Conservation (phyloP, 2,329 filamentous ascomycete species). For the Leptosphaerulina australis region DNA sequence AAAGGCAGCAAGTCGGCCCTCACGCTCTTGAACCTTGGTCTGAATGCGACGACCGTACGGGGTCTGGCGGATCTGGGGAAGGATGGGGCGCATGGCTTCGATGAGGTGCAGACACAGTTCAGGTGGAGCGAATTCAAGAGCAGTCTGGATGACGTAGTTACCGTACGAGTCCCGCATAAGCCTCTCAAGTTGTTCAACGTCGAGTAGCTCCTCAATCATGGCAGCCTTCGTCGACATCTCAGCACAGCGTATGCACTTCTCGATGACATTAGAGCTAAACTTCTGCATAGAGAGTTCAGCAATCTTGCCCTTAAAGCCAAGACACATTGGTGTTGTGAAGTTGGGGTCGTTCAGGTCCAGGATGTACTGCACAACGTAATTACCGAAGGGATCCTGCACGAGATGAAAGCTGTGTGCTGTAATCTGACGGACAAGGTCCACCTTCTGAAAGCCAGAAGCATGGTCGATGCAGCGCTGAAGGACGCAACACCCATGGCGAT, state of each 20-base stretch:
- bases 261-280: constrained; percentile 98
- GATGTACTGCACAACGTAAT: constrained; percentile 99
- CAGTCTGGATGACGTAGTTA: constrained; percentile 98
- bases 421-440: constrained; percentile 83
- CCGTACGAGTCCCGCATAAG: constrained; percentile 91
- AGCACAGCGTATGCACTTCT: constrained; percentile 86
- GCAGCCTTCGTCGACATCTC: constrained; percentile 74
- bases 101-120: constrained; percentile 64
- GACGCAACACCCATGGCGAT: constrained; percentile 97
- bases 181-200: constrained; percentile 78
- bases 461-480: constrained; percentile 98
- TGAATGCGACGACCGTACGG: constrained; percentile 94
- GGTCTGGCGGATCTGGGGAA: constrained; percentile 84
- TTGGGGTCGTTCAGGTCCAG: constrained; percentile 84
- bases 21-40: constrained; percentile 75
- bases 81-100: constrained; percentile 81
- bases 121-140: constrained; percentile 53
- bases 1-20: constrained; percentile 47
- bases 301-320: constrained; percentile 76
- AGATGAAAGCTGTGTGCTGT: constrained; percentile 85
- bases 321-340: constrained; percentile 88
- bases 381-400: constrained; percentile 96
- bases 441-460: constrained; percentile 86
- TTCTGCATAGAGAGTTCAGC: constrained; percentile 86
- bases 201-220: constrained; percentile 82